Evolutionary conservation across 768 basidiomycete genomes (phyloP).

Genomic region (Auriscalpium microsporum): DNA sequence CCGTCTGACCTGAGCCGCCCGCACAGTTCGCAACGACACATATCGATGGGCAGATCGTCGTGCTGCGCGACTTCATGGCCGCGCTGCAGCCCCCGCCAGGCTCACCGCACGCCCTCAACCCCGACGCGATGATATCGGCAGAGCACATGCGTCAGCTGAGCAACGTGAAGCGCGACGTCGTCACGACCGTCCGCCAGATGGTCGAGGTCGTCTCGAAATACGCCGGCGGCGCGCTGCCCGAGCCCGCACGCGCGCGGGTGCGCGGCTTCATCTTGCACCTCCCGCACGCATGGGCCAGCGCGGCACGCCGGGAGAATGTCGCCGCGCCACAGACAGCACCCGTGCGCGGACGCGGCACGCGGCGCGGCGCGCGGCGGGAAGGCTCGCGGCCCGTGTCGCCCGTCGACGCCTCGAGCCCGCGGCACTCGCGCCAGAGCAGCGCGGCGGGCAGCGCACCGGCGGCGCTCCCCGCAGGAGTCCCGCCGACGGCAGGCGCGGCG

Average conservation of each 20-base stretch:
- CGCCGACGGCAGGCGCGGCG: conserved; percentile 44
- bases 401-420: conserved; percentile 4
- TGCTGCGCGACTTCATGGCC: conserved; percentile 77
- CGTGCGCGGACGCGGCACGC: conserved; percentile 15
- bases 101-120: conserved; percentile 26
- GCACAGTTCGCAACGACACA: conserved; percentile 75
- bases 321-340: conserved; percentile 9
- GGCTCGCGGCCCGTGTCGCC: conserved; percentile 25
- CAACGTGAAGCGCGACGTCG: conserved; percentile 70
- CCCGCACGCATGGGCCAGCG: conserved; percentile 73
- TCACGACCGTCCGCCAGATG: conserved; percentile 83
- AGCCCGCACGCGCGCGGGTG: conserved; percentile 69
- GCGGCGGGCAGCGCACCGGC: conserved; percentile 16
- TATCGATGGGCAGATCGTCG: conserved; percentile 80
- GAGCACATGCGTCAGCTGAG: conserved; percentile 59
- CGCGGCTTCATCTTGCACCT: conserved; percentile 69
- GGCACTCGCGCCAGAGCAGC: conserved; percentile 20
- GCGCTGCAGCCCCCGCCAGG: conserved; percentile 44
- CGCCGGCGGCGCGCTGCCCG: conserved; percentile 79
- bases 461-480: conserved; percentile 17
- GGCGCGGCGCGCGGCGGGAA: conserved; percentile 11
- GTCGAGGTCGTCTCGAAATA: conserved; percentile 83
- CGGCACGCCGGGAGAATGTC: conserved; percentile 20
- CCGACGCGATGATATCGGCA: conserved; percentile 22
- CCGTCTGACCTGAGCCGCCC: not conserved